phyloP scores from a whole-genome alignment of 352 stramenopile species.

The Phytophthora megakarya region DNA sequence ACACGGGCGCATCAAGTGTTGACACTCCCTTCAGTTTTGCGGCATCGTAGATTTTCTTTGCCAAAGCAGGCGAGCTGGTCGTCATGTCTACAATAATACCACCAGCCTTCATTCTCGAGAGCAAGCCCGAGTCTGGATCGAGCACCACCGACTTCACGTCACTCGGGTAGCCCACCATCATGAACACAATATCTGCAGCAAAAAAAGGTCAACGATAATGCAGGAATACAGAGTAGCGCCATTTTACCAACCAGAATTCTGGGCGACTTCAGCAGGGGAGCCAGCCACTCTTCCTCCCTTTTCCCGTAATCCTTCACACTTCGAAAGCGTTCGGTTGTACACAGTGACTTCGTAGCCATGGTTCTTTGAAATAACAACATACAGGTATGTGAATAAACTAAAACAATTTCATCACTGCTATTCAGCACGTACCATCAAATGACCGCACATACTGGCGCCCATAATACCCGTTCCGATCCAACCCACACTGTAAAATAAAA shows the following conservation, averaged over 20 bases:
- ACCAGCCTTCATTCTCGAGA: conserved; percentile 75
- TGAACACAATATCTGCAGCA: conserved; percentile 85
- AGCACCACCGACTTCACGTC: conserved; percentile 84
- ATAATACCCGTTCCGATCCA: conserved; percentile 91
- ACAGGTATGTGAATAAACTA: not conserved
- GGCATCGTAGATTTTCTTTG: conserved; percentile 84
- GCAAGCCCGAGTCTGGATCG: conserved; percentile 63
- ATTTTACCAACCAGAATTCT: conserved; percentile 56
- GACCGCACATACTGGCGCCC: conserved; percentile 88
- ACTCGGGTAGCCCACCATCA: conserved; percentile 88
- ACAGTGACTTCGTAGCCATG: conserved; percentile 87
- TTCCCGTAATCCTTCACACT: conserved; percentile 76
- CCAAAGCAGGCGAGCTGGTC: conserved; percentile 86
- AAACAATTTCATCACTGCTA: not conserved
- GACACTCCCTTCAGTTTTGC: conserved; percentile 76
- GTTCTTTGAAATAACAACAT: conserved; percentile 41
- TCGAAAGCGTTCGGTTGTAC: conserved; percentile 85
- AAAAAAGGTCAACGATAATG: not conserved
- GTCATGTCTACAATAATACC: conserved; percentile 92
- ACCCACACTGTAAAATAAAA: conserved; percentile 53
- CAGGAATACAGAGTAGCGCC: not conserved
- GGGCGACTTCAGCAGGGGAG: conserved; percentile 81
- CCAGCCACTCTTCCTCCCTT: conserved; percentile 77
- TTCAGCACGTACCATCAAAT: conserved; percentile 71
- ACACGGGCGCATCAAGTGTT: conserved; percentile 85